Percentiles rank a stretch among this genome's conserved stretches.
These are phyloP conservation scores for Candolleomyces aberdarensis DNA, from an alignment of 768 basidiomycete species.

Conservation along the genomic window DNA sequence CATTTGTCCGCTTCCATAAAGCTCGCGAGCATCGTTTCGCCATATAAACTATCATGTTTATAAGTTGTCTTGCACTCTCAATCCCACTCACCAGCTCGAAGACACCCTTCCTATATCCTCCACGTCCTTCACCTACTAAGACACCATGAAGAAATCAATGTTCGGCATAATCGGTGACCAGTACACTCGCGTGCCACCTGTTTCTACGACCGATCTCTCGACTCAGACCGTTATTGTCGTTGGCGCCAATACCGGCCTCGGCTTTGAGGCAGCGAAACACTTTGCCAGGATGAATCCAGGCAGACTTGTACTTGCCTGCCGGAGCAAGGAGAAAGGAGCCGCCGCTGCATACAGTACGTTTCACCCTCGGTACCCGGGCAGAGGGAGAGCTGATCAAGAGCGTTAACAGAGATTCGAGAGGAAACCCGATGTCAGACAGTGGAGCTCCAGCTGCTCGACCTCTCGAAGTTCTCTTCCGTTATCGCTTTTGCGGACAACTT, in stretches of 20 bases:
- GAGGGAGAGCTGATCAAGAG: no score
- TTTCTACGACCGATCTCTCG: slow-evolving; percentile 32
- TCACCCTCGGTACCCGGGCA: no score
- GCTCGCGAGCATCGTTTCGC: no score
- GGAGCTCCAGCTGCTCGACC: slow-evolving; percentile 40
- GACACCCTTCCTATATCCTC: no score
- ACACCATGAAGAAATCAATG: background rate
- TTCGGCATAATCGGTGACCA: slow-evolving; percentile 3
- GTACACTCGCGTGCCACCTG: slow-evolving; percentile 18
- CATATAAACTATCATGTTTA: no score
- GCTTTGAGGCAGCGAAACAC: slow-evolving; percentile 44
- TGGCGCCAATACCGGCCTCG: slow-evolving; percentile 50
- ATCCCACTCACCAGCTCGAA: no score
- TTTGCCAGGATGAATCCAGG: slow-evolving; percentile 43
- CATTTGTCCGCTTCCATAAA: no score
- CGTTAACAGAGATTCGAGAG: slow-evolving; percentile 19
- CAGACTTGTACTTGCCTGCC: slow-evolving; percentile 36
- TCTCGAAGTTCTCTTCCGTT: slow-evolving; percentile 38
- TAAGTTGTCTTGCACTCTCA: no score
- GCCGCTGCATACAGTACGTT: slow-evolving; percentile 33
- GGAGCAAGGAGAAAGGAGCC: slow-evolving; percentile 32
- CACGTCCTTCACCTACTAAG: no score
- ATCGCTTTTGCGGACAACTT: slow-evolving; percentile 33
- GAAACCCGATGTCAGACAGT: slow-evolving; percentile 31
- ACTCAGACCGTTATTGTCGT: slow-evolving; percentile 48